These are phyloP conservation scores for Neospora caninum DNA, from an alignment of 169 alveolate species.

Conservation along the genomic window DNA sequence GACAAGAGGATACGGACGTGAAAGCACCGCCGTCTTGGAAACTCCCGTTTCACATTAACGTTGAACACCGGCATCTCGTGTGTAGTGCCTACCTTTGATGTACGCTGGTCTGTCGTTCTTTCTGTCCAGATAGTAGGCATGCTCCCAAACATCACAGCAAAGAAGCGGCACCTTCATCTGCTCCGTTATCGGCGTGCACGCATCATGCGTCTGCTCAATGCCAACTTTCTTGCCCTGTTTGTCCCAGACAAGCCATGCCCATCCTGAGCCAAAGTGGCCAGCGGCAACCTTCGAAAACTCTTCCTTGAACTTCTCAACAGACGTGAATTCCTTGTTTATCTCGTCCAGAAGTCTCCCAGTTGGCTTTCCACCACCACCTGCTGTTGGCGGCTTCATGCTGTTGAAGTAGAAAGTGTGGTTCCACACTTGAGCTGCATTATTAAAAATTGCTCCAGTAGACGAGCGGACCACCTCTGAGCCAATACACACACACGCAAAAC, in stretches of 20 bases:
- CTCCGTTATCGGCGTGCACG: constrained; percentile 62
- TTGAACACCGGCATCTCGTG: not conserved
- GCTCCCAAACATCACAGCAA: constrained; percentile 94
- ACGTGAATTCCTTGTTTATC: constrained; percentile 88
- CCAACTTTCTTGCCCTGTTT: constrained; percentile 86
- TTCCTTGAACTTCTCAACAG: constrained; percentile 83
- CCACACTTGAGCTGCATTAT: constrained; percentile 91
- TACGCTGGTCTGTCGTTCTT: constrained; percentile 81
- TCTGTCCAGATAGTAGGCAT: constrained; percentile 91
- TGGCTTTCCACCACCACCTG: constrained; percentile 89
- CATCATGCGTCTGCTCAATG: constrained; percentile 78
- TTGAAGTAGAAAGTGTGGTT: constrained; percentile 95
- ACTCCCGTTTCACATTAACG: not conserved
- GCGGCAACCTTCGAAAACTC: constrained; percentile 85
- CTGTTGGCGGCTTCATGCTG: constrained; percentile 88
- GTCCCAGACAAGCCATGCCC: constrained; percentile 97
- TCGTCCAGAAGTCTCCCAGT: constrained; percentile 82
- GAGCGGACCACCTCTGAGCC: constrained; percentile 43
- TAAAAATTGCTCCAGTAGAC: constrained; percentile 49
- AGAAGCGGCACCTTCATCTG: constrained; percentile 79
- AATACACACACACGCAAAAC: not conserved
- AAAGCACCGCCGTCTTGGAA: not conserved
- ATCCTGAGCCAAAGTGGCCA: constrained; percentile 97
- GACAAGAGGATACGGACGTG: not conserved
- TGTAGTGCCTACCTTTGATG: constrained; percentile 47